Base-by-base conservation (phyloP, 1,284 basidiomycete species). In the Boletellus deceptivus region DNA sequence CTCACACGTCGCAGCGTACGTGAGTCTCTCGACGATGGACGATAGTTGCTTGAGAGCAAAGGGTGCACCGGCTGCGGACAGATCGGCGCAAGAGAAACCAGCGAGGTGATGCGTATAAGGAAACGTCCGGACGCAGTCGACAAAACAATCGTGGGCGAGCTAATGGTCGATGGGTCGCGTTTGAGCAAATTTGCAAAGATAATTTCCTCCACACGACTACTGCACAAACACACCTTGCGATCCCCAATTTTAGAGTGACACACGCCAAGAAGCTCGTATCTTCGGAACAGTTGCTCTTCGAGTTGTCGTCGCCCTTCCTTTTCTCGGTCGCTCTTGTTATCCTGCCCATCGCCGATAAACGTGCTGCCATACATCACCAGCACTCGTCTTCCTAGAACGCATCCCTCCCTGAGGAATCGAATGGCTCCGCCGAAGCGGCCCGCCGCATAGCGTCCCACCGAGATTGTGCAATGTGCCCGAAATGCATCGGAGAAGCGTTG, bases 201-300 rank as follows among this genome's bases (percentile, higher is more conserved):
- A 5, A 25, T 25, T 8, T 11, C 29, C 11, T 29, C 11, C 11
- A 10, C 29, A 29, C 29, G 29, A 29, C 8, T 29, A 13, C 11
- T 13, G 29, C 27, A 10, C 29, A 29, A 1, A 29, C 72, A 14
- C 41, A 84, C 85, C 77, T 79, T 80, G 17, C 85, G 75, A 60
- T 93, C 84, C 0, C 83, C 83, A 38, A 81, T 83, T 65, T 88
- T 91, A 36, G 77, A 75, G 62, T 82, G 82, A 63, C 88, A 91
- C 3, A 85, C 80, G 0, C 80, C 89, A 20, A 93, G 72, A n/a
- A 93, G 69, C 67, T 93, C 90, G 76, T 83, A 91, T 36, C 91
- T 73, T 36, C 83, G 76, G 56, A 78, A 81, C 27, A 90, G 54
- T 56, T 86, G 82, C 22, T 83, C 78, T 52, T 80, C 75, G 4